These are phyloP conservation scores for Capsella rubella DNA, from an alignment of 441 rosid species.

Conservation along the genomic window DNA sequence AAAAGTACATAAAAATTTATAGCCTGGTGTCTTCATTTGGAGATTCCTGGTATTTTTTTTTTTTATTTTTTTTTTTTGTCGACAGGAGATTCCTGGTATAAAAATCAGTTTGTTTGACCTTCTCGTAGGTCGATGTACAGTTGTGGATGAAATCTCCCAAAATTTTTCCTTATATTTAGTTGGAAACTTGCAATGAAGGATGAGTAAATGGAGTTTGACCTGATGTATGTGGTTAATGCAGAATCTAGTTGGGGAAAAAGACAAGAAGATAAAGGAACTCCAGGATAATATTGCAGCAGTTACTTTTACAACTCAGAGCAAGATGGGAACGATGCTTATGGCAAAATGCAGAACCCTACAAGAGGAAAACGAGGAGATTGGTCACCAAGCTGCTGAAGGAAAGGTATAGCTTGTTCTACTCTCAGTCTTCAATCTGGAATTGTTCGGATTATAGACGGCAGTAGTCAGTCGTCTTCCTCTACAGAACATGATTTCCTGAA, in stretches of 20 bases:
- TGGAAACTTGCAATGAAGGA: not conserved
- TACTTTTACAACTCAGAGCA: slow-evolving; percentile 89
- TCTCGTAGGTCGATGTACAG: slow-evolving; percentile 19
- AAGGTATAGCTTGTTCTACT: slow-evolving; percentile 57
- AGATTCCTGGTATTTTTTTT: not conserved
- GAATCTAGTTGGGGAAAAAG: slow-evolving; percentile 97
- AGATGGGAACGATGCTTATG: slow-evolving; percentile 98
- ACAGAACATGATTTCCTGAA: not conserved
- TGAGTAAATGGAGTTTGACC: slow-evolving; percentile 4
- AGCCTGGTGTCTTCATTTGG: not conserved
- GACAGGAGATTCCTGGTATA: not conserved
- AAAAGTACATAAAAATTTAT: slow-evolving; percentile 1
- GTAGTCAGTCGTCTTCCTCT: not conserved
- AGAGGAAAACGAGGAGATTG: slow-evolving; percentile 99
- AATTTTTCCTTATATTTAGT: not conserved
- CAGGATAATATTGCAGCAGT: slow-evolving; percentile 92
- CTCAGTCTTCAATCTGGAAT: slow-evolving; percentile 14
- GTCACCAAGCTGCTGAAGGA: slow-evolving; percentile 95
- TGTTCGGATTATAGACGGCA: not conserved
- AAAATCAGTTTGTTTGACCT: not conserved
- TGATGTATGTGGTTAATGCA: slow-evolving; percentile 40
- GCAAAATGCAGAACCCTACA: slow-evolving; percentile 93
- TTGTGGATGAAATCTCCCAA: not conserved
- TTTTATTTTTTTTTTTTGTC: too few species aligned
- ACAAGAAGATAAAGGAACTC: slow-evolving; percentile 93